Base-by-base conservation (phyloP, 2,329 filamentous ascomycete genomes). In the Colletotrichum noveboracense region DNA sequence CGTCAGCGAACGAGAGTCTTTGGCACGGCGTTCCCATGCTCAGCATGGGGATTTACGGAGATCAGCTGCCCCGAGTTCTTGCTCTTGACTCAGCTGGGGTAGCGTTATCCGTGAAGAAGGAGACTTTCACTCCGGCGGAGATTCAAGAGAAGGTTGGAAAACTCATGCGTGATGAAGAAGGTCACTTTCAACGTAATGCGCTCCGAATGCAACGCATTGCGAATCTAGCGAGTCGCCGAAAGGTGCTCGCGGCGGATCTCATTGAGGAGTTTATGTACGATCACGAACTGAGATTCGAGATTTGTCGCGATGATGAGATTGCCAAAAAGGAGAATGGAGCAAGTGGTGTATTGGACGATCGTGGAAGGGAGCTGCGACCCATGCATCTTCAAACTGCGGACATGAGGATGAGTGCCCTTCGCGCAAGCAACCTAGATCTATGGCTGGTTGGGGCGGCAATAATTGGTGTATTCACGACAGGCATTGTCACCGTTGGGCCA, bases 361-460 rank as follows among this genome's bases (percentile, higher is more conserved):
- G 55, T 7, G 55, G 55, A 18, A 58, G 26, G 14, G 55, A 28
- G 55, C 55, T 58, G 21, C 21, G 55, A 10, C 85, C 84, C 2
- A 87, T 86, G 83, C 86, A 88, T 75, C 78, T 87, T 16, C 84
- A 88, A 77, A 87, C 85, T 3, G 85, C 86, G 0, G 85, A 87
- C 73, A 81, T 81, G 75, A 80, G 86, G 16, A 87, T 88, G 85
- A 58, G 26, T 58, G 21, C 55, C 4, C 12, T 58, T 8, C 55
- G 55, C 21, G 55, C 55, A 28, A 58, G 55, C 24, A 58, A 58
- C 16, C 13, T 58, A 16, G 55, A 58, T 28, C 21, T 58, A 21
- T 58, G 55, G 55, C 55, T 58, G 13, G 55, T 28, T 16, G 55
- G 55, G 4, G 55, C 26, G 3, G 21, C 16, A 6, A 28, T 28